Base-by-base conservation (phyloP, 176 grass and related monocot species). In the Paspalum vaginatum region DNA sequence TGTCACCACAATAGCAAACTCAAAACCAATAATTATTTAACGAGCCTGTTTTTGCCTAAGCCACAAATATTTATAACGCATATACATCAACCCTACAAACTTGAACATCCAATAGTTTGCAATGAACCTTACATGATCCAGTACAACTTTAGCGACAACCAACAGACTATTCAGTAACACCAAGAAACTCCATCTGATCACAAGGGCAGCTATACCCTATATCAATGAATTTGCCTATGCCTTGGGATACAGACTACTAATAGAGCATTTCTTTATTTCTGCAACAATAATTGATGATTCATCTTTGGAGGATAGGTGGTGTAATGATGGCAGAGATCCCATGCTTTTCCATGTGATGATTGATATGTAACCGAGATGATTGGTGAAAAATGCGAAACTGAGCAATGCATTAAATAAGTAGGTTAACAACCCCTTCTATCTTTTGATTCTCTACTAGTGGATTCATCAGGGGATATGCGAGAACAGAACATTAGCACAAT, bases 311-410 rank as follows among this genome's bases (percentile, higher is more conserved):
- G 57, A 22, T 12, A 62, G 32, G 27, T 2, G 10, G 1, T 27
- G 27, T 27, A 61, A 61, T 0, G 1, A 61, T 5, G 5, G 22
- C 11, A 57, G 8, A 57, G 42, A 48, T 48, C 9, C n/a, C 22
- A 60, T 60, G 57, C 57, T 61, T 61, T 61, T 68, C 41, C 42
- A 46, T 20, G 13, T 46, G 65, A 11, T 68, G 65, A 44, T 67
- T 42, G 40, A 45, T 43, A 45, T 43, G 65, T 2, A 44, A 45
- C 60, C 7, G 13, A 8, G 26, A 6, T 62, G 39, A n/a, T 43
- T 4, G 39, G 4, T 8, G 21, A 42, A 74, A 37, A 11, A 13
- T 8, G 25, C 32, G 7, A 52, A 73, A 57, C 20, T 13, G n/a
- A 44, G 43, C 32, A 32, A 57, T 57, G 32, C 39, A 43, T 43